Evolutionary conservation across 768 basidiomycete genomes (phyloP).

Genomic region (Tricholoma matsutake): DNA sequence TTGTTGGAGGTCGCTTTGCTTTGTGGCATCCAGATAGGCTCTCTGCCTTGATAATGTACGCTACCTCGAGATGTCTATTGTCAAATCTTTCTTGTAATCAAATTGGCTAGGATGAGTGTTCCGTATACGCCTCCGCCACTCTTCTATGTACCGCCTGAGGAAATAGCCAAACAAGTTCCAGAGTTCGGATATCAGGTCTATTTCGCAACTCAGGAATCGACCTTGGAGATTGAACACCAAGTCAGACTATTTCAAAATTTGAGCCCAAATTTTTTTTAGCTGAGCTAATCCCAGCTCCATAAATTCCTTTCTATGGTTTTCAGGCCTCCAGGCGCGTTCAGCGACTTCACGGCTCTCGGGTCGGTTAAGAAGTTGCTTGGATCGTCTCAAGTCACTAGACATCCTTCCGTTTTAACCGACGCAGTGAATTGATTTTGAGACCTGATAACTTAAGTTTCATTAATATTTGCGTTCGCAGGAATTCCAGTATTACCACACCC

Average conservation of each 20-base stretch:
- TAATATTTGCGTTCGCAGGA: slow-evolving; percentile 41
- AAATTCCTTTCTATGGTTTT: slow-evolving; percentile 33
- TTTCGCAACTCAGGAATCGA: slow-evolving; percentile 52
- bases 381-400: slow-evolving; percentile 9
- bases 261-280: not conserved
- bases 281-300: slow-evolving; percentile 29
- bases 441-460: not conserved
- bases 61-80: slow-evolving; percentile 2
- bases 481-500: slow-evolving; percentile 45
- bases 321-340: slow-evolving; percentile 12
- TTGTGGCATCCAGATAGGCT: slow-evolving; percentile 69
- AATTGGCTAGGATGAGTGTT: slow-evolving; percentile 52
- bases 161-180: slow-evolving; percentile 50
- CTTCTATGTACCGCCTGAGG: slow-evolving; percentile 46
- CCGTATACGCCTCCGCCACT: slow-evolving; percentile 62
- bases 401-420: slow-evolving; percentile 24
- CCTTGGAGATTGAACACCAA: slow-evolving; percentile 51
- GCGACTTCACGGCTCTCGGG: slow-evolving; percentile 22
- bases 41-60: slow-evolving; percentile 57
- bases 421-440: slow-evolving; percentile 14
- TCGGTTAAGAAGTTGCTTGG: slow-evolving; percentile 25
- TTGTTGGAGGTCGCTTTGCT: slow-evolving; percentile 60
- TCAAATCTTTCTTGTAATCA: not conserved
- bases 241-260: slow-evolving; percentile 32
- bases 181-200: slow-evolving; percentile 68